Percentiles rank a stretch among this genome's conserved stretches.
These are phyloP conservation scores for Candida silvicultrix DNA, from an alignment of 805 yeast species.

Conservation along the genomic window DNA sequence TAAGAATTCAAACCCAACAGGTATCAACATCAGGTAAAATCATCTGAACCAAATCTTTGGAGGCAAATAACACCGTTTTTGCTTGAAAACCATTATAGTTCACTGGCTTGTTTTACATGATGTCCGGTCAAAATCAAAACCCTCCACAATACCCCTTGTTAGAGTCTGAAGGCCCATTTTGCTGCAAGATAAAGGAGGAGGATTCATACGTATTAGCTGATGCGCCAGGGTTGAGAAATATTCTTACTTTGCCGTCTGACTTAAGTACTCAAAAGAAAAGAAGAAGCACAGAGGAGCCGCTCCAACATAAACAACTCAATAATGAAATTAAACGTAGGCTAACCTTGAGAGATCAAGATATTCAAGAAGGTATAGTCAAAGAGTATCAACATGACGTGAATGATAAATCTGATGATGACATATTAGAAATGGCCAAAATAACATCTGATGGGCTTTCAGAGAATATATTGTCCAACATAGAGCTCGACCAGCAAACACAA, in stretches of 20 bases:
- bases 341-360: slow-evolving; percentile 9
- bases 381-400: neutral
- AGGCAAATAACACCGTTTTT: no score
- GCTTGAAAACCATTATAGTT: no score
- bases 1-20: neutral
- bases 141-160: slow-evolving; percentile 19
- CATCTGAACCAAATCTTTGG: no score
- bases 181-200: slow-evolving; percentile 12
- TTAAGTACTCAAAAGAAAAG: slow-evolving; percentile 11
- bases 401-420: neutral
- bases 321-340: slow-evolving; percentile 13
- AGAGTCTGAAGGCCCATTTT: slow-evolving; percentile 12
- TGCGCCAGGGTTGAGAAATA: neutral
- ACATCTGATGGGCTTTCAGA: neutral
- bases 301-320: slow-evolving; percentile 1
- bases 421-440: neutral
- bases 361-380: neutral
- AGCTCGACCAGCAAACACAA: neutral
- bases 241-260: neutral
- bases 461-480: neutral
- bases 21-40: no score
- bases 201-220: slow-evolving; percentile 7
- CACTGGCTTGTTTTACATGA: neutral
- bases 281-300: slow-evolving; percentile 16
- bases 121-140: slow-evolving; percentile 7